Evolutionary conservation across 1,284 basidiomycete species (phyloP).

Genomic region (Ganoderma leucocontextum): DNA sequence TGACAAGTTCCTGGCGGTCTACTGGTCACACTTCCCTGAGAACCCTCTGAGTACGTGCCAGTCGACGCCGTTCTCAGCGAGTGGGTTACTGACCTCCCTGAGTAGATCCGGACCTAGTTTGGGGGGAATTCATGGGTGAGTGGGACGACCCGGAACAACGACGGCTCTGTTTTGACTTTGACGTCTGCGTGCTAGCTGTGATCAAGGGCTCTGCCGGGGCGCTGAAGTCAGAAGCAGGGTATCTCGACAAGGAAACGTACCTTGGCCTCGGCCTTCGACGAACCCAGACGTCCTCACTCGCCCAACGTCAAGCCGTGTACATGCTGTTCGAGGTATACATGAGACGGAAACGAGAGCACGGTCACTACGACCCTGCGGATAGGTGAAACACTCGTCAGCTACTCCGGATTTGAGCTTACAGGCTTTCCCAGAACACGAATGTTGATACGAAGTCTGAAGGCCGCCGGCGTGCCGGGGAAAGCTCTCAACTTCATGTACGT

Average conservation of each 20-base stretch:
- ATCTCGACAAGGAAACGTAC: slow-evolving; percentile 57
- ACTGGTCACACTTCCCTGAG: slow-evolving; percentile 73
- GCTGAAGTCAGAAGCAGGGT: slow-evolving; percentile 44
- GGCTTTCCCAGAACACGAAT: slow-evolving; percentile 52
- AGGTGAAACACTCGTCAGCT: slow-evolving; percentile 46
- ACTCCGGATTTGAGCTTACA: neutral
- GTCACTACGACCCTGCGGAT: slow-evolving; percentile 69
- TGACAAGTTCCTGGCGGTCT: slow-evolving; percentile 56
- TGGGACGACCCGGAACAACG: neutral
- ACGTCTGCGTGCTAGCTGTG: slow-evolving; percentile 52
- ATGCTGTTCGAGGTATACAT: slow-evolving; percentile 50
- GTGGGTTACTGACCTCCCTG: neutral
- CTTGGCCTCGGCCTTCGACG: slow-evolving; percentile 53
- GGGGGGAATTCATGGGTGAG: slow-evolving; percentile 70
- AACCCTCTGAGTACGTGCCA: slow-evolving; percentile 48
- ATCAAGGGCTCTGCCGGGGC: slow-evolving; percentile 72
- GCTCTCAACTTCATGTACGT: slow-evolving; percentile 66
- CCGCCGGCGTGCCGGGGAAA: slow-evolving; percentile 46
- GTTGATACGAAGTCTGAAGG: slow-evolving; percentile 52
- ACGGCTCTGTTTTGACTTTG: neutral
- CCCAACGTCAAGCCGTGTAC: slow-evolving; percentile 28
- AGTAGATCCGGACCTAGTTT: slow-evolving; percentile 70
- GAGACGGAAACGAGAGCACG: slow-evolving; percentile 51
- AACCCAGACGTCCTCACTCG: slow-evolving; percentile 14
- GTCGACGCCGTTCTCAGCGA: too few species aligned